A percentile compares a stretch with the other conserved stretches of the same genome.
phyloP scores from a whole-genome alignment of 176 grass and related monocot species.

The Aegilops sharonensis region DNA sequence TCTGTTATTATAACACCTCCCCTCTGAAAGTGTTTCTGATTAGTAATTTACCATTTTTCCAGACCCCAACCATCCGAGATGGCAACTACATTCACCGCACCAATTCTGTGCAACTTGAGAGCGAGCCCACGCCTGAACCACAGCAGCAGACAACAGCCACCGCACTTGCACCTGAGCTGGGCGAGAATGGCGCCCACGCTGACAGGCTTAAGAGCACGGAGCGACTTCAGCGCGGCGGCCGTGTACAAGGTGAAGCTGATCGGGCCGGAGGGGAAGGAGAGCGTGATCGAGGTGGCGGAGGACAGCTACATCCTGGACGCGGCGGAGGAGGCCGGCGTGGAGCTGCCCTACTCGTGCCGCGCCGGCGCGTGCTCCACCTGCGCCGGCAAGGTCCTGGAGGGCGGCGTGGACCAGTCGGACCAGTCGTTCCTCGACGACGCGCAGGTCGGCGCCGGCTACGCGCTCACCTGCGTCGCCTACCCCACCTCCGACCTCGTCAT shows the following conservation, averaged over 20 bases:
- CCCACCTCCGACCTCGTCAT: conserved; percentile 68
- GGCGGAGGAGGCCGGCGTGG: conserved; percentile 46
- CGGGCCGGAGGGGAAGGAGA: conserved; percentile 47
- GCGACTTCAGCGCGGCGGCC: conserved; percentile 29
- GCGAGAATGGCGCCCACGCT: background rate
- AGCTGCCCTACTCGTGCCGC: conserved; percentile 69
- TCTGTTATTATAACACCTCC: background rate
- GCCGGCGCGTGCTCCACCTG: conserved; percentile 71
- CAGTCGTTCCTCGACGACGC: conserved; percentile 59
- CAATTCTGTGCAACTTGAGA: conserved; percentile 22
- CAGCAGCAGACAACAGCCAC: background rate
- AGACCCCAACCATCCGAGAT: conserved; percentile 21
- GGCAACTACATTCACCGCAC: conserved; percentile 26
- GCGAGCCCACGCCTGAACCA: background rate
- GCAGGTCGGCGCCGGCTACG: conserved; percentile 49
- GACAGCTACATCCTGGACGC: conserved; percentile 67
- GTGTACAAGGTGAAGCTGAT: conserved; percentile 64
- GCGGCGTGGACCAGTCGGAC: conserved; percentile 69
- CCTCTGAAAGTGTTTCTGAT: background rate
- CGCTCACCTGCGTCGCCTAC: conserved; percentile 81
- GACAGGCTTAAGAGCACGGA: background rate
- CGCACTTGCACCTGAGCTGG: background rate
- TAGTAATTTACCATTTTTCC: background rate
- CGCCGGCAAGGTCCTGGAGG: conserved; percentile 62
- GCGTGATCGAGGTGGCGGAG: conserved; percentile 47